A percentile compares a stretch with the other conserved stretches of the same genome.
Evolutionary conservation across 805 yeast genomes (phyloP).

Genomic region (Lipomyces oligophaga): DNA sequence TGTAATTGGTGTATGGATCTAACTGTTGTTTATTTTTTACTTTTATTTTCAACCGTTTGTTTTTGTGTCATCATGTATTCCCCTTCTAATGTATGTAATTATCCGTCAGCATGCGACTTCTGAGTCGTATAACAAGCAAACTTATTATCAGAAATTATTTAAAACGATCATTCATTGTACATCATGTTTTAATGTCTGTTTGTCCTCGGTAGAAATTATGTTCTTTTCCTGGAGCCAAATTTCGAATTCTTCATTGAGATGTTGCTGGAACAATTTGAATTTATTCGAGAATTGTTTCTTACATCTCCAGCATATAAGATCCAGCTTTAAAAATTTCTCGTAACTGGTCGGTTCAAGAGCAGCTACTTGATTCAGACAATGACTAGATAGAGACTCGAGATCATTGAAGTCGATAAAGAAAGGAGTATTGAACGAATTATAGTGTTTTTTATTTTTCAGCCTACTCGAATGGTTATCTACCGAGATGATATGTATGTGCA

Average conservation of each 20-base stretch:
- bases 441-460: slow-evolving; percentile 62
- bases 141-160: too few relatives aligned
- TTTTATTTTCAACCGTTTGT: background rate
- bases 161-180: too few relatives aligned
- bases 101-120: too few relatives aligned
- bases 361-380: slow-evolving; percentile 43
- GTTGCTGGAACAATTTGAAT: slow-evolving; percentile 45
- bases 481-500: slow-evolving; percentile 72
- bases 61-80: slow-evolving; percentile 10
- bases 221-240: slow-evolving; percentile 5
- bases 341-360: slow-evolving; percentile 39
- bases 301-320: slow-evolving; percentile 45
- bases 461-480: slow-evolving; percentile 53
- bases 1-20: slow-evolving; percentile 16
- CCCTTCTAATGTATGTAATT: slow-evolving; percentile 11
- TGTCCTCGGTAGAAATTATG: too few relatives aligned
- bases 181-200: too few relatives aligned
- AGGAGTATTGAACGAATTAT: slow-evolving; percentile 61
- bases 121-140: too few relatives aligned
- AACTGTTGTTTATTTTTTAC: slow-evolving; percentile 2
- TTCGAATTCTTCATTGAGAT: slow-evolving; percentile 39
- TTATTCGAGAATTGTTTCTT: slow-evolving; percentile 42
- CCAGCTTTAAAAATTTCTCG: slow-evolving; percentile 42
- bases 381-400: slow-evolving; percentile 41
- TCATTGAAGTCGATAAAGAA: slow-evolving; percentile 59